These are phyloP conservation scores for Eleusine coracana DNA, from an alignment of 176 grass and related monocot genomes.

Conservation along the genomic window DNA sequence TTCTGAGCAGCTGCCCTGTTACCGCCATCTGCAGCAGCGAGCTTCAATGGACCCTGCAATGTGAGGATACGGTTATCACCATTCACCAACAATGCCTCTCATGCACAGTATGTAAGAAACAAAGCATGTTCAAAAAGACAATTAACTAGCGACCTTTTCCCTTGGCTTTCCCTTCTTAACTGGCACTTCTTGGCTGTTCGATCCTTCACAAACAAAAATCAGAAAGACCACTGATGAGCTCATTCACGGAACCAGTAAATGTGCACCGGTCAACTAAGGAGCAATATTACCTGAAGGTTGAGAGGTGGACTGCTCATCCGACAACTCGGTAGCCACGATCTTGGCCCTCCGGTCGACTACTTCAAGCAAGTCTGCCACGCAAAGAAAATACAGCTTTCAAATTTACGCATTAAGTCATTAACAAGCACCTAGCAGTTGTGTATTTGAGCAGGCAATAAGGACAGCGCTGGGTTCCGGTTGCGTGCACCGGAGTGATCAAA, in stretches of 20 bases:
- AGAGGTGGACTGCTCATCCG: constrained; percentile 69
- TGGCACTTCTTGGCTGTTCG: constrained; percentile 61
- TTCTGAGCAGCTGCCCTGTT: constrained; percentile 45
- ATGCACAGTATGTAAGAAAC: not conserved
- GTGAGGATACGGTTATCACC: not conserved
- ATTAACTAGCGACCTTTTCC: constrained; percentile 64
- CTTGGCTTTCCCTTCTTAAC: constrained; percentile 67
- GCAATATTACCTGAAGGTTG: constrained; percentile 71
- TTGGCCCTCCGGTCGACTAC: constrained; percentile 96
- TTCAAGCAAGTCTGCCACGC: constrained; percentile 82
- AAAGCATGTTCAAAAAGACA: constrained; percentile 30
- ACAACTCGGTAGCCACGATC: constrained; percentile 80
- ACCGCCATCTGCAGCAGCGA: constrained; percentile 44
- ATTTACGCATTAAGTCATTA: not conserved
- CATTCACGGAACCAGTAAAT: constrained; percentile 7
- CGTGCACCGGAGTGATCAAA: constrained; percentile 34
- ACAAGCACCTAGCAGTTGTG: constrained; percentile 17
- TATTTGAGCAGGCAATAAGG: constrained; percentile 22
- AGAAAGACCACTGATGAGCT: not conserved
- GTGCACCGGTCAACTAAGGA: constrained; percentile 24
- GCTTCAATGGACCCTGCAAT: constrained; percentile 64
- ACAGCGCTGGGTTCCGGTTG: constrained; percentile 2
- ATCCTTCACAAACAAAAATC: constrained; percentile 56
- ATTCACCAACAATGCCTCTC: constrained; percentile 24
- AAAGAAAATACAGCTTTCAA: constrained; percentile 21